These are phyloP conservation scores for Aspergillus bombycis DNA, from an alignment of 2,329 filamentous ascomycete species.

Conservation along the genomic window DNA sequence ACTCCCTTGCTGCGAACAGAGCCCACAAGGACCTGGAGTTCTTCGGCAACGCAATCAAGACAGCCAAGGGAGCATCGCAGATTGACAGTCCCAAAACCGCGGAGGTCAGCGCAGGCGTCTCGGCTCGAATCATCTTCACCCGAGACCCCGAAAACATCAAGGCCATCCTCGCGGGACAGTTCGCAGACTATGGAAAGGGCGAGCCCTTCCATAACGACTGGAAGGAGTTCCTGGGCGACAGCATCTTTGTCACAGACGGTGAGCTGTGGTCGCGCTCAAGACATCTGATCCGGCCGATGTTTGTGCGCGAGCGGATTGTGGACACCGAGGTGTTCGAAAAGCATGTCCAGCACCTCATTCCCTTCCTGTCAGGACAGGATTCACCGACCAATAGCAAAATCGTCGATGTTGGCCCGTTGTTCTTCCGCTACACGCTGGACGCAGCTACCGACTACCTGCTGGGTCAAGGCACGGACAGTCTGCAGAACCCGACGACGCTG, in stretches of 20 bases:
- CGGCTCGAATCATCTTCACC: conserved; percentile 69
- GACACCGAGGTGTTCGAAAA: conserved; percentile 82
- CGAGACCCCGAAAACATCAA: conserved; percentile 89
- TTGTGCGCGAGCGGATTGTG: conserved; percentile 80
- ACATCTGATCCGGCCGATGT: conserved; percentile 85
- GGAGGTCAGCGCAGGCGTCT: conserved; percentile 34
- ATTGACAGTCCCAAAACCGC: conserved; percentile 28
- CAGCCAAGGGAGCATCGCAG: conserved; percentile 34
- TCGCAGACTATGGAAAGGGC: conserved; percentile 84
- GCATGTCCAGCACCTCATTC: conserved; percentile 73
- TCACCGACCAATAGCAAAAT: conserved; percentile 39
- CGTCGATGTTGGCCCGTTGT: conserved; percentile 74
- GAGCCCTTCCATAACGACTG: conserved; percentile 71
- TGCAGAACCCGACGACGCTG: conserved; percentile 63
- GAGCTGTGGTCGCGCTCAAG: conserved; percentile 77
- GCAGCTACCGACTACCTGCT: conserved; percentile 85
- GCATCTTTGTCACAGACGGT: conserved; percentile 82
- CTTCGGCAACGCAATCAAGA: conserved; percentile 61
- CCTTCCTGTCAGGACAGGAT: conserved; percentile 61
- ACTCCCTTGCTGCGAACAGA: conserved; percentile 57
- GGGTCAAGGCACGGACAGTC: conserved; percentile 69
- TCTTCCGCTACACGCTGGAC: conserved; percentile 83
- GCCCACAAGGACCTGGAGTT: conserved; percentile 62
- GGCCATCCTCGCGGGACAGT: conserved; percentile 84
- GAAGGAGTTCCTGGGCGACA: conserved; percentile 80